Percentiles rank a stretch among this genome's conserved stretches.
Conservation (phyloP, 2,329 filamentous ascomycete species). For the Ascochyta rabiei region DNA sequence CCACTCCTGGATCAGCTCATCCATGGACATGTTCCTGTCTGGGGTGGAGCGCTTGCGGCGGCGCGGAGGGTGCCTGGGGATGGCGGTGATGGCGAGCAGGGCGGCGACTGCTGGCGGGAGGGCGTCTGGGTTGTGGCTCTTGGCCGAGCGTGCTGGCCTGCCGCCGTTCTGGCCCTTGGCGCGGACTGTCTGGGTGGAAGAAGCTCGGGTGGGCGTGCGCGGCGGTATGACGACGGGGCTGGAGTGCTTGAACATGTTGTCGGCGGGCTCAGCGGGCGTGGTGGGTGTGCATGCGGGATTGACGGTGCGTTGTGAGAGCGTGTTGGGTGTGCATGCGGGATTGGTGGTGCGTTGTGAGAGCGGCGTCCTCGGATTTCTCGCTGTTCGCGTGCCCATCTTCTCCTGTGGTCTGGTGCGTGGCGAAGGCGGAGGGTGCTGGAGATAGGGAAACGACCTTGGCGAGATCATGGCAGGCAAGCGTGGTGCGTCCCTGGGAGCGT, state of each 20-base stretch:
- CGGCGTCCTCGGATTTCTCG: conserved; percentile 16
- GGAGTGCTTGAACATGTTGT: conserved; percentile 41
- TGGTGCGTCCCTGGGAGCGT: conserved; percentile 25
- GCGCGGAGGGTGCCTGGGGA: conserved; percentile 58
- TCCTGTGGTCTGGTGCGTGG: conserved; percentile 29
- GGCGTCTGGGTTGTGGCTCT: conserved; percentile 51
- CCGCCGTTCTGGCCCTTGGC: conserved; percentile 39
- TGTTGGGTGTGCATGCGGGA: conserved; percentile 17
- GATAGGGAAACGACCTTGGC: conserved; percentile 54
- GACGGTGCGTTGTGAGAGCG: conserved; percentile 21
- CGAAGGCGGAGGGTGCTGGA: conserved; percentile 44
- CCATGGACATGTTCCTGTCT: conserved; percentile 59
- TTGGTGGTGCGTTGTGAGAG: conserved; percentile 24
- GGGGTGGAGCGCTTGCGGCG: conserved; percentile 49
- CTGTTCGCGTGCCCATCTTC: conserved; percentile 41
- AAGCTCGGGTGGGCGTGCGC: conserved; percentile 40
- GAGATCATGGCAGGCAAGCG: conserved; percentile 50
- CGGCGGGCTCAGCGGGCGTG: conserved; percentile 19
- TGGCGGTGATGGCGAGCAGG: conserved; percentile 64
- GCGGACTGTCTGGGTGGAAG: conserved; percentile 41
- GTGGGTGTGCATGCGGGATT: conserved; percentile 17
- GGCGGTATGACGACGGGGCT: conserved; percentile 52
- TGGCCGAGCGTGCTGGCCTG: conserved; percentile 32
- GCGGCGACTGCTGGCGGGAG: conserved; percentile 63
- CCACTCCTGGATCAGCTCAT: conserved; percentile 62